Evolutionary conservation across 2,329 filamentous ascomycete genomes (phyloP).

Genomic region (Penicillium sp.): DNA sequence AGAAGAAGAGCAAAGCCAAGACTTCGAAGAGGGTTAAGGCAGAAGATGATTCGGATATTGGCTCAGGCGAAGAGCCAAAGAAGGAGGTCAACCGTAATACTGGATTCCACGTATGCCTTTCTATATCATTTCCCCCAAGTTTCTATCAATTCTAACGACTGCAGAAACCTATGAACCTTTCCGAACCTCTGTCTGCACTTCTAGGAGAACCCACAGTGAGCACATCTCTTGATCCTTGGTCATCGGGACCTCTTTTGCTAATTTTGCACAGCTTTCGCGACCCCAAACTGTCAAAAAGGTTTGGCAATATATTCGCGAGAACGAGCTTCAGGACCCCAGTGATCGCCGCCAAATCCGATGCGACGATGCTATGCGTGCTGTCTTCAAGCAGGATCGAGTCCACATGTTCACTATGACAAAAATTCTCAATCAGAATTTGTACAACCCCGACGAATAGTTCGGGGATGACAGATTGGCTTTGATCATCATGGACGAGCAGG

Average conservation of each 20-base stretch:
- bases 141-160: slow-evolving; percentile 1
- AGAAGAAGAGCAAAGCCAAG: slow-evolving; percentile 61
- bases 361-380: slow-evolving; percentile 84
- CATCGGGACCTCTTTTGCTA: slow-evolving; percentile 14
- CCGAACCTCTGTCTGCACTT: slow-evolving; percentile 46
- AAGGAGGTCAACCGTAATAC: slow-evolving; percentile 74
- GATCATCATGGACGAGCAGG: slow-evolving; percentile 16
- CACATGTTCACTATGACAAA: slow-evolving; percentile 99
- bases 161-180: slow-evolving; percentile 50
- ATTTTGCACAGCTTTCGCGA: slow-evolving; percentile 67
- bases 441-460: slow-evolving; percentile 70
- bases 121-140: background rate
- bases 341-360: slow-evolving; percentile 93
- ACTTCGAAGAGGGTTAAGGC: slow-evolving; percentile 69
- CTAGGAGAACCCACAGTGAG: slow-evolving; percentile 47
- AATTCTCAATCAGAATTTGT: slow-evolving; percentile 84
- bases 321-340: slow-evolving; percentile 82
- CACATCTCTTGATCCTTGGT: background rate
- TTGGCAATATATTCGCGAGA: slow-evolving; percentile 90
- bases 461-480: slow-evolving; percentile 6
- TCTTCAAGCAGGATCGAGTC: slow-evolving; percentile 87
- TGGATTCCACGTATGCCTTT: slow-evolving; percentile 72
- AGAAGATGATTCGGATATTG: slow-evolving; percentile 77
- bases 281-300: slow-evolving; percentile 95
- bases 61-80: slow-evolving; percentile 59